Base-by-base conservation (phyloP, 768 basidiomycete genomes). In the Russula dissimulans region DNA sequence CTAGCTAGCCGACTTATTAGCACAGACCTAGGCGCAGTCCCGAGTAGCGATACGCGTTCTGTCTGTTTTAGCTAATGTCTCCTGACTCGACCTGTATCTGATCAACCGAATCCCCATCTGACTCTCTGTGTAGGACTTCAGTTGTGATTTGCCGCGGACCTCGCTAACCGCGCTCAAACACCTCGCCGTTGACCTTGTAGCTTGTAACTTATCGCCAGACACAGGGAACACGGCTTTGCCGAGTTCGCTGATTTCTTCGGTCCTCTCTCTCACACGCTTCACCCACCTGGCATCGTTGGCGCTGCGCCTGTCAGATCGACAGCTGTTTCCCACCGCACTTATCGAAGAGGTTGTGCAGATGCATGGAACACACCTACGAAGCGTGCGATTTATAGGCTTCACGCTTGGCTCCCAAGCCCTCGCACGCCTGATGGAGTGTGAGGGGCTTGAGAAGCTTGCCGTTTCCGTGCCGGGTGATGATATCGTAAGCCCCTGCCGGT, bases 151-250 rank as follows among this genome's bases (percentile, higher is more conserved):
- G 14, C 68, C 73, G n/a, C 68, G 71, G 15, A 69, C 75, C 15
- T 63, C 73, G 15, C 71, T 81, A 5, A 72, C 73, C 1, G 67
- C 72, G 38, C 74, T 88, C 0, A 74, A 71, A 0, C 75, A 83
- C 66, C 73, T 88, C 0, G 73, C 82, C 3, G 61, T 87, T 41
- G 83, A 86, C 63, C 69, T 77, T 0, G 78, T 79, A 50, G 72
- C 68, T 44, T 67, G 67, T 17, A 46, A 72, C 63, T 44, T 65
- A 60, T 69, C 69, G 3, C 54, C 67, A 18, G 50, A 61, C 17
- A 5, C 38, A 32, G 49, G 31, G 44, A 41, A 17, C 29, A 18
- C 29, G n/a, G 11, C n/a, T 10, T 14, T 62, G 41, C 61, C 52
- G 17, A 11, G 2, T 9, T 54, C 61, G 38, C 58, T 62, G 46